Base-by-base conservation (phyloP, 139 green algal species). In the Chlamydomonas sp. region DNA sequence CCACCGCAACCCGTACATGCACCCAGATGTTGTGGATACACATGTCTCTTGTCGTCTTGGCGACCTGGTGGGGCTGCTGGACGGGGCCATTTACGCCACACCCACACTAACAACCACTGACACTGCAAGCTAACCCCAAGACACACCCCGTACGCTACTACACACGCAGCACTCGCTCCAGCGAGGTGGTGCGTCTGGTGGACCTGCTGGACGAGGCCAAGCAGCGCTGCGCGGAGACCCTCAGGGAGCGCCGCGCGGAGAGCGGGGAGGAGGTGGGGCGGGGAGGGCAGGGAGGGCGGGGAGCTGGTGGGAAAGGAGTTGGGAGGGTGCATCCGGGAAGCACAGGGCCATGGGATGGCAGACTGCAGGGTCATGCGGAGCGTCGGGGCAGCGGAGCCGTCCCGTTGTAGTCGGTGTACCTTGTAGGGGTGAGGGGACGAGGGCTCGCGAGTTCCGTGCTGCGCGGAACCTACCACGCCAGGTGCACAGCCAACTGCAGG, bases 161-260 rank as follows among this genome's bases (percentile, higher is more conserved):
- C 20, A 5, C 69, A 12, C 58, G 4, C 76, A 93, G 88, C 78
- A 95, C 91, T 9, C 89, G 91, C 49, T 87, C 64, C 64, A 90
- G 91, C 71, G 91, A 94, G 76, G 78, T 93, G 72, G 96, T 99
- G 87, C 93, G 95, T 20, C 93, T 99, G 79, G 97, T 97, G 75
- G 97, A 99, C 87, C 96, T 99, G 84, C 93, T 99, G 91, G 97
- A 99, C 74, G 98, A 99, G 94, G 98, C 98, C 59, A 96, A 97
- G 89, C 58, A 3, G 90, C 95, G 72, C 59, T 97, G 94, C 85
- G 80, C 66, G 20, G 85, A 64, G 59, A 96, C 92, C 64, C 94
- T 98, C 80, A 88, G 86, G 67, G 91, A 96, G 85, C 92, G 96
- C 57, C 80, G 92, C 4, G 68, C 68, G 15, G 91, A 95, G 89